phyloP scores from a whole-genome alignment of 83 land plant species.

The Diphasiastrum complanatum region DNA sequence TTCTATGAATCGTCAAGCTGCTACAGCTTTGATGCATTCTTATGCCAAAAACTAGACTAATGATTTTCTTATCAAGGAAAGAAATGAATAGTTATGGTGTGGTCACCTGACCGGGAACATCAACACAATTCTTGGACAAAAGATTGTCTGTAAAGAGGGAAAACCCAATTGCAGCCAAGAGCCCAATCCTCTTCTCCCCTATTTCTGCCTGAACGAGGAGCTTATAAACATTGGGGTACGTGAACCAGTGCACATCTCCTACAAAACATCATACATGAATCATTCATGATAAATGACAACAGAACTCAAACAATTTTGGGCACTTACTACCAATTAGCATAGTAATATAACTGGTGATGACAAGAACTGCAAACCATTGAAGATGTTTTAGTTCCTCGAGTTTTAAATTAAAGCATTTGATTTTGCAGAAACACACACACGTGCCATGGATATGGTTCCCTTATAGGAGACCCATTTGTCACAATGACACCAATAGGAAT shows the following conservation, averaged over 20 bases:
- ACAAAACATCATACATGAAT: too few relatives aligned
- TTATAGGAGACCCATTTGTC: too few relatives aligned
- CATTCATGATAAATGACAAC: too few relatives aligned
- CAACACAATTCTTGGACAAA: constrained; percentile 11
- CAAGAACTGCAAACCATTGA: too few relatives aligned
- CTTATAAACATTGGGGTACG: constrained; percentile 11
- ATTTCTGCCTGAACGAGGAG: constrained; percentile 12
- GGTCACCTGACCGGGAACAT: constrained; percentile 22
- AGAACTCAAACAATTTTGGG: too few relatives aligned
- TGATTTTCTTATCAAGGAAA: background rate
- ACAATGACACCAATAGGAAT: too few relatives aligned
- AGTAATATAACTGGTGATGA: too few relatives aligned
- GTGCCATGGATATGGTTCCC: too few relatives aligned
- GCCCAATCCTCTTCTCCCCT: constrained; percentile 21
- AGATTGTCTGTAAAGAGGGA: constrained; percentile 22
- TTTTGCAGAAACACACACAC: too few relatives aligned
- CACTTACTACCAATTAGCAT: too few relatives aligned
- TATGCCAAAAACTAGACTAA: background rate
- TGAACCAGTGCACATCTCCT: constrained; percentile 22
- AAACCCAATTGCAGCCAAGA: constrained; percentile 26
- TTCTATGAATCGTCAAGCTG: background rate
- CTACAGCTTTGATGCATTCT: background rate
- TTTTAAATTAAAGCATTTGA: too few relatives aligned
- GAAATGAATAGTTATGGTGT: background rate
- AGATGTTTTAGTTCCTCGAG: too few relatives aligned